Evolutionary conservation across 1,284 basidiomycete species (phyloP).

Genomic region (Ganoderma leucocontextum): DNA sequence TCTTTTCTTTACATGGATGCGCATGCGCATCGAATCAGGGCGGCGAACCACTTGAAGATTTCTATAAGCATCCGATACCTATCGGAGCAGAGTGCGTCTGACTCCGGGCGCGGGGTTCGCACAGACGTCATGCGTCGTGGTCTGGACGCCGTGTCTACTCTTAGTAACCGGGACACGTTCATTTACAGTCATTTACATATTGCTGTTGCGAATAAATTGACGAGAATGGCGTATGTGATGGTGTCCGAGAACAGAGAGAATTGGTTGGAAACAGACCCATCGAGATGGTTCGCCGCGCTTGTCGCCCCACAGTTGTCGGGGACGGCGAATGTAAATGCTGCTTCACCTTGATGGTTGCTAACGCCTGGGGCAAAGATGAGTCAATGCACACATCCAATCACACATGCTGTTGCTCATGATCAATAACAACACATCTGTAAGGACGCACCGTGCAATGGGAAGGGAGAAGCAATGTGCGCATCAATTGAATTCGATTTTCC

Average conservation of each 20-base stretch:
- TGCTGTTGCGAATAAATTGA: neutral
- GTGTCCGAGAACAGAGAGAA: too few relatives aligned
- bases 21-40: neutral
- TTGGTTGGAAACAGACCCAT: neutral
- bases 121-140: neutral
- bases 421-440: neutral
- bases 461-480: neutral
- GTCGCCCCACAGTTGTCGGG: neutral
- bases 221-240: neutral
- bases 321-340: neutral
- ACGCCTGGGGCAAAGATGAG: neutral
- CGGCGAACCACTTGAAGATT: neutral
- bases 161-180: slow-evolving; percentile 1
- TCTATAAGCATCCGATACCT: slow-evolving; percentile 3
- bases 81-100: neutral
- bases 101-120: neutral
- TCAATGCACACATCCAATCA: neutral
- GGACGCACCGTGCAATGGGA: neutral
- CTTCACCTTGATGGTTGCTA: slow-evolving; percentile 1
- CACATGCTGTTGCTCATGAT: neutral
- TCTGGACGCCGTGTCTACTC: neutral
- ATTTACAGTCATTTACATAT: neutral
- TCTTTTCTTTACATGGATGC: neutral
- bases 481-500: neutral
- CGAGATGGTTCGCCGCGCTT: neutral